phyloP scores from a whole-genome alignment of 805 yeast species.

The Sugiyamaella marilandica region DNA sequence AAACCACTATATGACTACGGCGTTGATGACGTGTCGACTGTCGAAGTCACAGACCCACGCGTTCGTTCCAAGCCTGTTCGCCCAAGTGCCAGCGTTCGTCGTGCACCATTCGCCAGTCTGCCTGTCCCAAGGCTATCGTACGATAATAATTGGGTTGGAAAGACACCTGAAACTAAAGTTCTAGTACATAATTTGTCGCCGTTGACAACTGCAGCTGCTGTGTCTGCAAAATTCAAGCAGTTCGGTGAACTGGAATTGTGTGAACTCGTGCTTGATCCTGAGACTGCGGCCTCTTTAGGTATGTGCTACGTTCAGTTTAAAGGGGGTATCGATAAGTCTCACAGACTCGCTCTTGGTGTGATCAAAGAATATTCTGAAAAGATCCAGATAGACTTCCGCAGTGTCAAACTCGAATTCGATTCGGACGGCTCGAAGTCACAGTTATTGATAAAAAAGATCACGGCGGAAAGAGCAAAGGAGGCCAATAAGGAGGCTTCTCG shows the following conservation, averaged over 20 bases:
- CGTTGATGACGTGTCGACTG: not conserved
- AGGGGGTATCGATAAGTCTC: conserved; percentile 44
- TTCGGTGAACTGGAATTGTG: conserved; percentile 62
- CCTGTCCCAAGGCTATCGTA: conserved; percentile 39
- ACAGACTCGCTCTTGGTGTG: conserved; percentile 44
- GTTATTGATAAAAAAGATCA: conserved; percentile 4
- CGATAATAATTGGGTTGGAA: conserved; percentile 71
- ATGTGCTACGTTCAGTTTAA: conserved; percentile 59
- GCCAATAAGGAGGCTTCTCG: conserved; percentile 4
- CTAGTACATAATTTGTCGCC: conserved; percentile 62
- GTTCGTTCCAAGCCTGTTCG: conserved; percentile 19
- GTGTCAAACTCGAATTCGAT: conserved; percentile 33
- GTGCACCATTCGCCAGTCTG: conserved; percentile 18
- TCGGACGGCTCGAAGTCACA: conserved; percentile 31
- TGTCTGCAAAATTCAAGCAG: conserved; percentile 38
- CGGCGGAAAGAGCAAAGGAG: not conserved
- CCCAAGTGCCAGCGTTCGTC: conserved; percentile 21
- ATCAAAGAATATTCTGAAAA: conserved; percentile 36
- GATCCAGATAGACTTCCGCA: conserved; percentile 50
- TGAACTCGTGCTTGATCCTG: conserved; percentile 60
- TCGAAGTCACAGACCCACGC: conserved; percentile 5
- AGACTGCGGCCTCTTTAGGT: conserved; percentile 75
- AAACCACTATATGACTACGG: conserved; percentile 28
- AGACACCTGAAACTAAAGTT: conserved; percentile 65
- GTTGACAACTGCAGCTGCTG: conserved; percentile 18